Conservation (phyloP, 192 early-diverging fungal genomes). For the Thoreauomyces humboldtii region DNA sequence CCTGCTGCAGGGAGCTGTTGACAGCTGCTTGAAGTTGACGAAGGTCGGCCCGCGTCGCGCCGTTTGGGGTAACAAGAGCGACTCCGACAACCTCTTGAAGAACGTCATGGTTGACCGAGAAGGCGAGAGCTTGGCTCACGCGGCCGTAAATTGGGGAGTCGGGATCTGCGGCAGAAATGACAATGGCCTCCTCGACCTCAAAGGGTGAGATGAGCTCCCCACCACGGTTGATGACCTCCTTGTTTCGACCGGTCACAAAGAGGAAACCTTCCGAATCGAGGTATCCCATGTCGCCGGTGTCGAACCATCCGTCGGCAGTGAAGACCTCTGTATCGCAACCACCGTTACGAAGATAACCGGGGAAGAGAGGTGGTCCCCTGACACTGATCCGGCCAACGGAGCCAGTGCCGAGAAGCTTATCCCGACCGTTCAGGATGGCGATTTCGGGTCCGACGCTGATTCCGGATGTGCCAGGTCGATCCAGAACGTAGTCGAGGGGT, state of each 20-base stretch:
- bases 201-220: constrained; percentile 87
- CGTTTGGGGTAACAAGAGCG: constrained; percentile 29
- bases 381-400: constrained; percentile 42
- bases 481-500: constrained; percentile 35
- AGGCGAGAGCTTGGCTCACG: constrained; percentile 39
- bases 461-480: constrained; percentile 41
- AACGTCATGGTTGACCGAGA: constrained; percentile 39
- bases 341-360: constrained; percentile 41
- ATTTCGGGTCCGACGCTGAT: constrained; percentile 39
- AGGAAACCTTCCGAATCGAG: constrained; percentile 73
- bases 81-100: constrained; percentile 49
- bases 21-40: constrained; percentile 25
- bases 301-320: constrained; percentile 66
- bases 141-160: constrained; percentile 23
- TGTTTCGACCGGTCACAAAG: constrained; percentile 76
- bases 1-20: constrained; percentile 33
- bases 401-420: constrained; percentile 15
- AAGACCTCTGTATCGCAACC: constrained; percentile 25
- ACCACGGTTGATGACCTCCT: constrained; percentile 86
- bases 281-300: constrained; percentile 82
- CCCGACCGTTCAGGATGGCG: constrained; percentile 28
- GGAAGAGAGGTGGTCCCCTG: constrained; percentile 39
- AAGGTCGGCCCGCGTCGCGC: constrained; percentile 7
- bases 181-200: constrained; percentile 71
- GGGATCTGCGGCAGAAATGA: background rate